phyloP scores from a whole-genome alignment of 176 grass and related monocot genomes.

The Elaeis guineensis region DNA sequence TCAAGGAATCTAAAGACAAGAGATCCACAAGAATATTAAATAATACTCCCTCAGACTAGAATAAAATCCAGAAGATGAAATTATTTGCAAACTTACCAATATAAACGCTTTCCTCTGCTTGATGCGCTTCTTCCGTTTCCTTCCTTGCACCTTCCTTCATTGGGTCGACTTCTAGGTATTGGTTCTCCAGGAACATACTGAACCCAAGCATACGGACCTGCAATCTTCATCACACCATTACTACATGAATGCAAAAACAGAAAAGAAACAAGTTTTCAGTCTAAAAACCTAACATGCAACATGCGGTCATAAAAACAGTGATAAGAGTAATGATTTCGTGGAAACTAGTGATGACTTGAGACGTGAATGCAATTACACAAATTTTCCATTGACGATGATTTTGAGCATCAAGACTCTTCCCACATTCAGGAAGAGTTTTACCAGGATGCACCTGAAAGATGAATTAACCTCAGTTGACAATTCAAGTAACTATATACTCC shows the following conservation, averaged over 20 bases:
- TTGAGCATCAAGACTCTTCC: too few relatives aligned
- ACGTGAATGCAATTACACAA: too few relatives aligned
- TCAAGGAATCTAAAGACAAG: too few relatives aligned
- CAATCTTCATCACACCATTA: conserved; percentile 6
- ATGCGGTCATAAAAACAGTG: too few relatives aligned
- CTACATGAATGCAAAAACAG: background rate
- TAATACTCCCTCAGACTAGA: background rate
- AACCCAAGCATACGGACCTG: conserved; percentile 45
- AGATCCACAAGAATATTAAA: too few relatives aligned
- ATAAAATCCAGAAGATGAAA: background rate
- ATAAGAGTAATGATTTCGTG: too few relatives aligned
- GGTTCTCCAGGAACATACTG: conserved; percentile 44
- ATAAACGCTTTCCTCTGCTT: conserved; percentile 31
- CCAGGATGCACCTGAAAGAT: too few relatives aligned
- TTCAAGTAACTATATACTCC: too few relatives aligned
- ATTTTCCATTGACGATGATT: too few relatives aligned
- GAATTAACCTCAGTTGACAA: too few relatives aligned
- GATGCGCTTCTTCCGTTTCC: conserved; percentile 45
- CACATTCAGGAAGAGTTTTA: too few relatives aligned
- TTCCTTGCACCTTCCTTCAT: conserved; percentile 40
- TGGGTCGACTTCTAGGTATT: conserved; percentile 35
- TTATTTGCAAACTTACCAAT: conserved; percentile 12
- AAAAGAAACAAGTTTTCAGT: background rate
- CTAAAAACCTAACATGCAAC: background rate
- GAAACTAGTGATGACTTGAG: too few relatives aligned